phyloP scores from a whole-genome alignment of 352 stramenopile genomes.

The Phytophthora rubi region DNA sequence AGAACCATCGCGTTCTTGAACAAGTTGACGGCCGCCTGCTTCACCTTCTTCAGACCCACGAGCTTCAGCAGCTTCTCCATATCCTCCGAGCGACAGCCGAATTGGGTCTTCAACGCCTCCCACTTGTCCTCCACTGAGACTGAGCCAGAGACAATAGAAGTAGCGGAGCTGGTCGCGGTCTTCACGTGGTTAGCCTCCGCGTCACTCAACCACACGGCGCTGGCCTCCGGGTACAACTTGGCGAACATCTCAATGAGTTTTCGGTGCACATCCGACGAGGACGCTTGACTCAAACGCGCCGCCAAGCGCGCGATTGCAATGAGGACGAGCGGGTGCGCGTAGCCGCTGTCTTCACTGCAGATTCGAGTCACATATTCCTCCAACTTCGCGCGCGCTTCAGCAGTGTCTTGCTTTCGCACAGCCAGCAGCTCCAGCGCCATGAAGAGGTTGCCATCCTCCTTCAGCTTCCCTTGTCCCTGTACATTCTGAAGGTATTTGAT shows the following conservation, averaged over 20 bases:
- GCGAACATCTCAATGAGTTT: conserved; percentile 61
- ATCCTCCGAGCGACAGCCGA: conserved; percentile 56
- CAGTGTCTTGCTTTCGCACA: conserved; percentile 47
- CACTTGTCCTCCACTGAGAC: conserved; percentile 57
- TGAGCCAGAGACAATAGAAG: not conserved
- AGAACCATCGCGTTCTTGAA: conserved; percentile 80
- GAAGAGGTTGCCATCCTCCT: conserved; percentile 59
- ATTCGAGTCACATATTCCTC: conserved; percentile 46
- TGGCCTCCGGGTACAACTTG: conserved; percentile 59
- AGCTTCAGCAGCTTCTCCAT: conserved; percentile 88
- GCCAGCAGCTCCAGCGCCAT: conserved; percentile 57
- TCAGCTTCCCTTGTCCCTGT: conserved; percentile 30
- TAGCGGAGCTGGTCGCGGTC: not conserved
- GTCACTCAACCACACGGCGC: conserved; percentile 46
- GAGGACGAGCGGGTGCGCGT: conserved; percentile 63
- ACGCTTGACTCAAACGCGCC: conserved; percentile 23
- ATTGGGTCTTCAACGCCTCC: conserved; percentile 59
- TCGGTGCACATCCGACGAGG: conserved; percentile 26
- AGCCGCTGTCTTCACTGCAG: conserved; percentile 3
- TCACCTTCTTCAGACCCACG: conserved; percentile 85
- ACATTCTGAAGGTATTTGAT: conserved; percentile 58
- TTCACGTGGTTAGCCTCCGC: conserved; percentile 34
- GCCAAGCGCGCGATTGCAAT: conserved; percentile 55
- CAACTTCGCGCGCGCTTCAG: conserved; percentile 38
- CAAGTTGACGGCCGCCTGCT: conserved; percentile 71